Percentiles rank a stretch among this genome's conserved stretches.
Conservation (phyloP, 495 filamentous ascomycete species). For the Saxophila tyrrhenica region DNA sequence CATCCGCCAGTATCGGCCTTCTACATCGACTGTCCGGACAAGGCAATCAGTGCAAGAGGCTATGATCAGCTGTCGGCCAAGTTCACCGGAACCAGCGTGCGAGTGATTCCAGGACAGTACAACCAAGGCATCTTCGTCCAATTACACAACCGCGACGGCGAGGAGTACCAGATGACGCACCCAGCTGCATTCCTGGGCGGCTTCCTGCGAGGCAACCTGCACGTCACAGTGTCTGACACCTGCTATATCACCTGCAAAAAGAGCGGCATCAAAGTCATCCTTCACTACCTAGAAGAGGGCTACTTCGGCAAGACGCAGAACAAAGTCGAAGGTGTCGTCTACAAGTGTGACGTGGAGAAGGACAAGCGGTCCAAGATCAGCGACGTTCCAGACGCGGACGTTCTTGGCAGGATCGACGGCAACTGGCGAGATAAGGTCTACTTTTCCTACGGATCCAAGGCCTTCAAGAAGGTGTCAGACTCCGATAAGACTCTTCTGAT, state of each 20-base stretch:
- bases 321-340: conserved; percentile 81
- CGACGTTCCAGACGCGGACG: conserved; percentile 72
- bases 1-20: conserved; percentile 97
- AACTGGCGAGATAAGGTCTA: conserved; percentile 68
- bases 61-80: conserved; percentile 96
- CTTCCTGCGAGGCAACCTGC: conserved; percentile 64
- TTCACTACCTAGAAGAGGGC: conserved; percentile 86
- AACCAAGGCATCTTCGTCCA: conserved; percentile 95
- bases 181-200: conserved; percentile 88
- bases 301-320: conserved; percentile 90
- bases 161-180: conserved; percentile 91
- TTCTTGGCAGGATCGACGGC: conserved; percentile 74
- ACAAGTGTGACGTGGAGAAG: conserved; percentile 58
- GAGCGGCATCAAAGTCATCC: conserved; percentile 78
- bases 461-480: conserved; percentile 33
- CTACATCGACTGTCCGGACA: conserved; percentile 84
- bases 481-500: conserved; percentile 47
- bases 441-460: conserved; percentile 39
- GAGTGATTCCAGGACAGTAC: conserved; percentile 80
- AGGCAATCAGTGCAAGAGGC: conserved; percentile 75
- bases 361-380: conserved; percentile 67
- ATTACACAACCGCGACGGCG: conserved; percentile 63
- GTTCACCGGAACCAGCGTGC: conserved; percentile 90
- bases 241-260: conserved; percentile 78
- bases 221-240: conserved; percentile 75